Evolutionary conservation across 495 filamentous ascomycete species (phyloP).

Genomic region (Hypoxylon crocopeplum): DNA sequence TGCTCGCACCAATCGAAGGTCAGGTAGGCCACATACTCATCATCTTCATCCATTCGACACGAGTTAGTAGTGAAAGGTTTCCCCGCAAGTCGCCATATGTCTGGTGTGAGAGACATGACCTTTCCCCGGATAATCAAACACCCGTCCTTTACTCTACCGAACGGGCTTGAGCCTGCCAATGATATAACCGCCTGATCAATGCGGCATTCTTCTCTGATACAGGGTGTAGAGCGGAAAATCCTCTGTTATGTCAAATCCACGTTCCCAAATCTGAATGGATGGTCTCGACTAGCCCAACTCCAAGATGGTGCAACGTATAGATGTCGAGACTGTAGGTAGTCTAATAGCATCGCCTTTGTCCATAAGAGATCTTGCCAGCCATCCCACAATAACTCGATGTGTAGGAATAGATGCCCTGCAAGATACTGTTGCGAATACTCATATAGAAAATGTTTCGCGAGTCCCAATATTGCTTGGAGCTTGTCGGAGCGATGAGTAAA

Average conservation of each 20-base stretch:
- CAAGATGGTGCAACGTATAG: slow-evolving; percentile 11
- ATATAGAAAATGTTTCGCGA: not conserved
- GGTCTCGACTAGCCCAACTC: slow-evolving; percentile 9
- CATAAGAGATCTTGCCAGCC: too few species aligned
- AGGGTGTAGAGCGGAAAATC: too few species aligned
- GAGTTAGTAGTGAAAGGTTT: too few species aligned
- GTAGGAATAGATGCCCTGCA: not conserved
- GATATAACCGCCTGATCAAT: not conserved
- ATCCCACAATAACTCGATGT: slow-evolving; percentile 6
- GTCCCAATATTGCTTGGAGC: slow-evolving; percentile 20
- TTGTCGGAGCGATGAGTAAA: slow-evolving; percentile 11
- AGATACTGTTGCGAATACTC: not conserved
- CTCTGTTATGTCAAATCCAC: not conserved
- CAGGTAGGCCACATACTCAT: not conserved
- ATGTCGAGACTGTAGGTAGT: not conserved
- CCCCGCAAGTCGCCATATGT: not conserved
- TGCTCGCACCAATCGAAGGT: slow-evolving; percentile 7
- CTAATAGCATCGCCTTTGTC: not conserved
- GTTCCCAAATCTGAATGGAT: too few species aligned
- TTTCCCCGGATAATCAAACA: not conserved
- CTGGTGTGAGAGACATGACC: not conserved
- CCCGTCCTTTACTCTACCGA: not conserved
- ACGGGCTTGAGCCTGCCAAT: not conserved
- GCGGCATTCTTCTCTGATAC: not conserved
- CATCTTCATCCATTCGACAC: not conserved